These are phyloP conservation scores for Plasmodium ovale DNA, from an alignment of 169 alveolate genomes.

Conservation along the genomic window DNA sequence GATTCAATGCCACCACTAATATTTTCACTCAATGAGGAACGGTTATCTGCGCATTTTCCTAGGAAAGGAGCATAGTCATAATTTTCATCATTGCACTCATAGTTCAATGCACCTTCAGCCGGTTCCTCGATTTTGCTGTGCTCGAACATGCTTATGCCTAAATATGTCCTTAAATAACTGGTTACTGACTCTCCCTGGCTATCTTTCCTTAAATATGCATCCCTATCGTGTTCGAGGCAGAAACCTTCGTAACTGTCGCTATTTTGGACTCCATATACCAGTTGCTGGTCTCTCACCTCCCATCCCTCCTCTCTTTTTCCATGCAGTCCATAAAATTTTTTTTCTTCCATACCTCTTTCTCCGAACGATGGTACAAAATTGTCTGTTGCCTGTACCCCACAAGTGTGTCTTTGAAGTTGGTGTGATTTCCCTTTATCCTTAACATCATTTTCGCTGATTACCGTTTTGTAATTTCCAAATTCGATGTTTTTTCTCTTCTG, in stretches of 20 bases:
- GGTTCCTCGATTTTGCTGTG: background rate
- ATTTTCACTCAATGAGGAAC: too few species aligned
- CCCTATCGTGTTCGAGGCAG: too few species aligned
- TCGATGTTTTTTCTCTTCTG: conserved; percentile 23
- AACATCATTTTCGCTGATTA: background rate
- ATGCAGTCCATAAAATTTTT: background rate
- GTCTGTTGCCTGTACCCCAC: background rate
- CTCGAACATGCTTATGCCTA: background rate
- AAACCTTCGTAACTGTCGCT: too few species aligned
- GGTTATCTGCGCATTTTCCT: too few species aligned
- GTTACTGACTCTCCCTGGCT: background rate
- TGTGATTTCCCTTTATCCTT: background rate
- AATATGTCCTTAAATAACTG: background rate
- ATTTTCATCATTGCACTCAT: too few species aligned
- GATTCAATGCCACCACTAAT: too few species aligned
- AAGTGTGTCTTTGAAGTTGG: background rate
- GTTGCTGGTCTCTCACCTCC: too few species aligned
- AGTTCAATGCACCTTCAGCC: too few species aligned
- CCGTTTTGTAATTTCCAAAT: background rate
- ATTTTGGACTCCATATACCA: too few species aligned
- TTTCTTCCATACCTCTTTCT: background rate
- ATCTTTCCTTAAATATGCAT: too few species aligned
- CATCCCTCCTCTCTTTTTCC: background rate
- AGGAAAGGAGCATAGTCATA: too few species aligned
- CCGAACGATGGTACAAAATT: background rate